Percentiles rank a stretch among this genome's conserved stretches.
phyloP scores from a whole-genome alignment of 2,329 filamentous ascomycete species.

The Colletotrichum limetticola region DNA sequence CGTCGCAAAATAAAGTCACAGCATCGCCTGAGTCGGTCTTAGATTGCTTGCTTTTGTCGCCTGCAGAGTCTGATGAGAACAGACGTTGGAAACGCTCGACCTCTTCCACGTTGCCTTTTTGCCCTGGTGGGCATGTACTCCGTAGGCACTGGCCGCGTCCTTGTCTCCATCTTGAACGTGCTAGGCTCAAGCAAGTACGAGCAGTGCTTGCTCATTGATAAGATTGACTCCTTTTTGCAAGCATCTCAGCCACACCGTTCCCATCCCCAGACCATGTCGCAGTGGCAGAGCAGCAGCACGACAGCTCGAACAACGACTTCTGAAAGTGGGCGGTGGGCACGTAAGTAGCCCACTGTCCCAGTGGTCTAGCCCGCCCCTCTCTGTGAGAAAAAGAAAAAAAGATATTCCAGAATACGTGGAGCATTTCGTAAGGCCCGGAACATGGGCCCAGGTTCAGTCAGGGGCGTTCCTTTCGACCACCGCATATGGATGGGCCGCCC shows the following conservation, averaged over 20 bases:
- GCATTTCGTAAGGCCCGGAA: constrained; percentile 15
- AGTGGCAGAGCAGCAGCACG: background rate
- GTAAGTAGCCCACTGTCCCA: background rate
- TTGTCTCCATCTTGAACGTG: background rate
- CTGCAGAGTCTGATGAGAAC: background rate
- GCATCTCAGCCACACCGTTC: constrained; percentile 28
- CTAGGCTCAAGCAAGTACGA: background rate
- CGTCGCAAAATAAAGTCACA: no score
- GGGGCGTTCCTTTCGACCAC: constrained; percentile 20
- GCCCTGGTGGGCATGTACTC: background rate
- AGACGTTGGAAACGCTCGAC: background rate
- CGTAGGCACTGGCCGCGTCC: background rate
- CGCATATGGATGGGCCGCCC: constrained; percentile 6
- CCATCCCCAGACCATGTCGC: background rate
- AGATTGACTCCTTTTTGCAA: background rate
- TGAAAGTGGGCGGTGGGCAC: constrained; percentile 7
- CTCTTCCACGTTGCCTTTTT: background rate
- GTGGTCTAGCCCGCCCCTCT: constrained; percentile 13
- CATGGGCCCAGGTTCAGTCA: constrained; percentile 19
- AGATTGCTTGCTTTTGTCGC: constrained; percentile 21
- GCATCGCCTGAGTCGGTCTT: constrained; percentile 1
- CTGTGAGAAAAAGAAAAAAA: background rate
- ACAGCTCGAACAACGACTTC: background rate
- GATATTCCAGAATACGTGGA: constrained; percentile 30
- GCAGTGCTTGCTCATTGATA: background rate